Percentiles rank a stretch among this genome's conserved stretches.
These are phyloP conservation scores for Haematococcus lacustris DNA, from an alignment of 139 green algal species.

Conservation along the genomic window DNA sequence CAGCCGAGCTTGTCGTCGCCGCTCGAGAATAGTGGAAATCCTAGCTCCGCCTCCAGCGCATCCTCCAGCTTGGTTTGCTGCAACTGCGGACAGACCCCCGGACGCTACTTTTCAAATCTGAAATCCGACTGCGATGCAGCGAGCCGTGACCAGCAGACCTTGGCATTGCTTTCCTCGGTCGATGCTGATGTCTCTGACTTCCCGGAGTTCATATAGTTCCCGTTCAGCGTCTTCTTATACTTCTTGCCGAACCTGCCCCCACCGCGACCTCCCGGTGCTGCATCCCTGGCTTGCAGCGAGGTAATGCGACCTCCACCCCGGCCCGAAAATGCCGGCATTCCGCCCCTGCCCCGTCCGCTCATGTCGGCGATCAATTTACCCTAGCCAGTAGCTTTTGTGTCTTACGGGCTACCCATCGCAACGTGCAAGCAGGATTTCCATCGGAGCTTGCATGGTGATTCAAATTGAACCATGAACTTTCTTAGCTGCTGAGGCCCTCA, in stretches of 20 bases:
- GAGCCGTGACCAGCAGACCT: conserved; percentile 2
- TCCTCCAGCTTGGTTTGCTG: conserved; percentile 47
- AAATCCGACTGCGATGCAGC: neutral
- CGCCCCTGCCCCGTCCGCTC: conserved; percentile 1
- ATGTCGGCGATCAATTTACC: too few relatives aligned
- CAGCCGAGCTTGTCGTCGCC: conserved; percentile 76
- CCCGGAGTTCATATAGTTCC: conserved; percentile 16
- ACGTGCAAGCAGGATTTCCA: too few relatives aligned
- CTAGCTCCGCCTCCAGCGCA: conserved; percentile 57
- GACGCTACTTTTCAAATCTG: neutral
- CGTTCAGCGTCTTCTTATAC: conserved; percentile 14
- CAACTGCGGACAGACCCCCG: conserved; percentile 20
- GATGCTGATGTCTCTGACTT: neutral
- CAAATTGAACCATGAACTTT: too few relatives aligned
- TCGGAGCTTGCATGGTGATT: too few relatives aligned
- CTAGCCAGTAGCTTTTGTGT: too few relatives aligned
- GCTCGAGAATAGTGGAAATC: conserved; percentile 66
- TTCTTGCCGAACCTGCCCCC: neutral
- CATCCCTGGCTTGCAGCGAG: conserved; percentile 8
- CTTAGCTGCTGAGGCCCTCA: too few relatives aligned
- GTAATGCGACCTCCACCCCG: conserved; percentile 3
- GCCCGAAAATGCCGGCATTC: conserved; percentile 5
- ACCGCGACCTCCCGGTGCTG: neutral
- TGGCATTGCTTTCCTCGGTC: conserved; percentile 14
- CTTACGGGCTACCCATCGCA: too few relatives aligned